Base-by-base conservation (phyloP, 306 rosid genomes). In the Clitoria ternatea region DNA sequence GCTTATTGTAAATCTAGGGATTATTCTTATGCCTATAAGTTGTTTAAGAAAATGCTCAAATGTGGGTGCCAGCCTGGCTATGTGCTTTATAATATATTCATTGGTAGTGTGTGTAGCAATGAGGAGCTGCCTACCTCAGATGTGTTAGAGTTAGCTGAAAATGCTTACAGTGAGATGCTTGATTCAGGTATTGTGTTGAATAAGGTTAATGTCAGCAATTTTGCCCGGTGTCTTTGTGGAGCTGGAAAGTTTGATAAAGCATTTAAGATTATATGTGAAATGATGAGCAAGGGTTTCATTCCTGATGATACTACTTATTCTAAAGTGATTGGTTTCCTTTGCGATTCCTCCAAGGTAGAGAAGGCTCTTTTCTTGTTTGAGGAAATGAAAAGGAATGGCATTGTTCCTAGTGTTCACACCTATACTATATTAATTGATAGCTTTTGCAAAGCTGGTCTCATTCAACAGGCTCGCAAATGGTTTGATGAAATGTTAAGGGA, bases 371-470 rank as follows among this genome's bases (percentile, higher is more conserved):
- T 60, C 24, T 82, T 91, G 82, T 88, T 91, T 5, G 75, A 82
- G 74, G 96, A 91, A 79, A 91, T 91, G 97, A 88, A 88, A 82
- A 66, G 67, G 73, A 86, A 82, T 39, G 80, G 81, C 50, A 29
- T 88, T 82, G 87, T 88, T 86, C 96, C 97, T 63, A 92, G 86
- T 68, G 97, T 91, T 60, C 88, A 91, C 50, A 88, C 91, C 12
- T 91, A 88, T 54, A 91, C 97, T 32, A 82, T 85, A 73, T 86
- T 88, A 60, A 87, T 88, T 74, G 92, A 91, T 77, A 88, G 81
- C 78, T 91, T 91, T 81, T 88, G 89, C 80, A 91, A 91, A 82
- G 78, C 83, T 69, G 92, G 96, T 72, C 89, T 91, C 47, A 76
- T 91, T 69, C 84, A 88, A 70, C 97, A 88, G 74, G 96, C 97